Conservation (phyloP, 2,329 filamentous ascomycete species). For the Penicillium polonicum region DNA sequence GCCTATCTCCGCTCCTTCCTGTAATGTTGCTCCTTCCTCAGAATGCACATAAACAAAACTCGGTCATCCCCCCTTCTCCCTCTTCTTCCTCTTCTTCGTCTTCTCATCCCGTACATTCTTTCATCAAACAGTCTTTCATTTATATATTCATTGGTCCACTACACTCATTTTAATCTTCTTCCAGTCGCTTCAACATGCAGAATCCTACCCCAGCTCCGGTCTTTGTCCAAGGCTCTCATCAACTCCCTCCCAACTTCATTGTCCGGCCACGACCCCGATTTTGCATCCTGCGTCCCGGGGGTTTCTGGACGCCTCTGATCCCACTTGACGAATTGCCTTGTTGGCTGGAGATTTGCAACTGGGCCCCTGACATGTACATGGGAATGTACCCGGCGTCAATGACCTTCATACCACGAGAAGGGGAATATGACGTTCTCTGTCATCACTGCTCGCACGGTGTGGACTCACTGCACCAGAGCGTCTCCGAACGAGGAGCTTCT, state of each 20-base stretch:
- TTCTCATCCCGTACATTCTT: conserved; percentile 10
- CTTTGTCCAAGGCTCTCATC: background rate
- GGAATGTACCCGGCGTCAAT: conserved; percentile 26
- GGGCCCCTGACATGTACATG: conserved; percentile 22
- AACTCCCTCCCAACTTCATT: conserved; percentile 1
- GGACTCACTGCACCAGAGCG: conserved; percentile 26
- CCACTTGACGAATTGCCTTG: conserved; percentile 45
- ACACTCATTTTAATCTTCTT: conserved; percentile 5
- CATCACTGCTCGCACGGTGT: conserved; percentile 28
- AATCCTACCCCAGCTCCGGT: background rate
- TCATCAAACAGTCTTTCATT: conserved; percentile 3
- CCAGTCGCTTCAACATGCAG: conserved; percentile 13
- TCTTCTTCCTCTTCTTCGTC: background rate
- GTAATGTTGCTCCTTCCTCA: background rate
- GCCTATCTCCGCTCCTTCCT: background rate
- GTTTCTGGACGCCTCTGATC: conserved; percentile 40
- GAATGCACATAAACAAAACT: background rate
- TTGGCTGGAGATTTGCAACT: conserved; percentile 34
- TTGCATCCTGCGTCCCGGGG: conserved; percentile 41
- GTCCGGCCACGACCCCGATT: conserved; percentile 35
- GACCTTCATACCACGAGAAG: conserved; percentile 26
- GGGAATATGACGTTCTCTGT: conserved; percentile 38
- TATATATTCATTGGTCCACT: conserved; percentile 2
- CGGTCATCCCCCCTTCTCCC: background rate
- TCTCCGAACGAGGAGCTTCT: conserved; percentile 22